Conservation (phyloP, 208 protist species). For the Wallacemonas rigidus region DNA sequence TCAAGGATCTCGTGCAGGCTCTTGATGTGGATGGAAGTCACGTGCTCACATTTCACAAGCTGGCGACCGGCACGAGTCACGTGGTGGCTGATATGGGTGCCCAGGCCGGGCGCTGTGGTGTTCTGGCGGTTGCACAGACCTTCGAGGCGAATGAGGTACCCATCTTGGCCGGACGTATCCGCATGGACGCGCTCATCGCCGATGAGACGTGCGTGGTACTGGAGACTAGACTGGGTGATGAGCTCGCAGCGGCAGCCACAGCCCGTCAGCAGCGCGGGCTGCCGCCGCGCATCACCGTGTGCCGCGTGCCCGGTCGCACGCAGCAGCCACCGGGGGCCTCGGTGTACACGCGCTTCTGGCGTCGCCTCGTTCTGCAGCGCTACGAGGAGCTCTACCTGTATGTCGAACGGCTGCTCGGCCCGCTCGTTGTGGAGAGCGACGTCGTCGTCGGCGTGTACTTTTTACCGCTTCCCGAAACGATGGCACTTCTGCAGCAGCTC, state of each 20-base stretch:
- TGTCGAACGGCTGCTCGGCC: constrained; percentile 47
- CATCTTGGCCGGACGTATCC: constrained; percentile 47
- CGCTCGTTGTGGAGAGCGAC: constrained; percentile 72
- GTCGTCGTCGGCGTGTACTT: constrained; percentile 73
- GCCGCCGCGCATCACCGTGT: constrained; percentile 19
- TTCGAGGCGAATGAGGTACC: constrained; percentile 58
- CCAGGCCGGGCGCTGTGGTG: constrained; percentile 40
- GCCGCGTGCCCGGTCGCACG: constrained; percentile 15
- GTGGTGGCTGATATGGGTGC: constrained; percentile 55
- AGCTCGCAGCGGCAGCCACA: constrained; percentile 5
- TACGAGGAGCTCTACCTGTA: constrained; percentile 44
- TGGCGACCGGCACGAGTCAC: constrained; percentile 44
- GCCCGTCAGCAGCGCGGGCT: constrained; percentile 18
- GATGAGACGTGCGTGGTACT: constrained; percentile 48
- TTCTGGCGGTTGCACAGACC: constrained; percentile 56
- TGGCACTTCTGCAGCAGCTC: constrained; percentile 27
- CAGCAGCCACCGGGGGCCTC: constrained; percentile 49
- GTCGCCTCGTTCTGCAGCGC: constrained; percentile 48
- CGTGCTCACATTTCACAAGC: constrained; percentile 50
- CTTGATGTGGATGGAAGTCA: constrained; percentile 57
- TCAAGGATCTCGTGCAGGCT: constrained; percentile 31
- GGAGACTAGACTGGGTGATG: constrained; percentile 12
- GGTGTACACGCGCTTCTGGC: constrained; percentile 65
- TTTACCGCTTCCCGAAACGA: constrained; percentile 42
- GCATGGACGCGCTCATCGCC: constrained; percentile 40